phyloP scores from a whole-genome alignment of 139 green algal species.

The Tetradesmus lagerheimii region DNA sequence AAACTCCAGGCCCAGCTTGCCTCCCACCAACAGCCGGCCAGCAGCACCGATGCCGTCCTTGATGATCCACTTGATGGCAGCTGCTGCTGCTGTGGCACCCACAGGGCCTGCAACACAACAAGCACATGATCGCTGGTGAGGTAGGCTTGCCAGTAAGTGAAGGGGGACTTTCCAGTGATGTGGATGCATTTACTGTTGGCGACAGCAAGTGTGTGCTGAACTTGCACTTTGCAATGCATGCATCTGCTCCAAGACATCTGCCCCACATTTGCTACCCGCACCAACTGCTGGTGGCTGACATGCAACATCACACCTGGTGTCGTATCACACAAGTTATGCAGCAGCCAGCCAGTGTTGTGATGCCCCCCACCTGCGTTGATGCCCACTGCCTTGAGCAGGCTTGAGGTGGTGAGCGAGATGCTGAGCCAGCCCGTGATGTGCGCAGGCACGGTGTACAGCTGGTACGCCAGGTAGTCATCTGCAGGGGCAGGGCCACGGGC shows the following conservation, averaged over 20 bases:
- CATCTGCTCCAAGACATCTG: background rate
- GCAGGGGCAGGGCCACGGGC: background rate
- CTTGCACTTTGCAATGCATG: background rate
- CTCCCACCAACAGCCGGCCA: constrained; percentile 76
- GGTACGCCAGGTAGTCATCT: constrained; percentile 68
- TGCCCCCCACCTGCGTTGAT: constrained; percentile 57
- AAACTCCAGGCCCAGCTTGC: constrained; percentile 74
- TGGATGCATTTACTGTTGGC: no score
- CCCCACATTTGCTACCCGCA: background rate
- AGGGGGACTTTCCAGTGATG: no score
- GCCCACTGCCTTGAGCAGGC: constrained; percentile 82
- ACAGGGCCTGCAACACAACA: constrained; percentile 27
- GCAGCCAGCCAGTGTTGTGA: no score
- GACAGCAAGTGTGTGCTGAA: no score
- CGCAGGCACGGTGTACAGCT: constrained; percentile 79
- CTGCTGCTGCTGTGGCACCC: constrained; percentile 58
- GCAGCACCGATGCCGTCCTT: constrained; percentile 84
- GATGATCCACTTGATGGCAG: constrained; percentile 83
- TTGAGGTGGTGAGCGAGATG: constrained; percentile 75
- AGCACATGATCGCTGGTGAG: background rate
- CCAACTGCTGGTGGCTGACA: no score
- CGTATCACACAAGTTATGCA: no score
- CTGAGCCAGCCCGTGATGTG: constrained; percentile 79
- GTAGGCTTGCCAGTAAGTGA: no score
- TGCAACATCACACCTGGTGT: background rate